A percentile compares a stretch with the other conserved stretches of the same genome.
phyloP scores from a whole-genome alignment of 2,329 filamentous ascomycete species.

The Alternaria atra region DNA sequence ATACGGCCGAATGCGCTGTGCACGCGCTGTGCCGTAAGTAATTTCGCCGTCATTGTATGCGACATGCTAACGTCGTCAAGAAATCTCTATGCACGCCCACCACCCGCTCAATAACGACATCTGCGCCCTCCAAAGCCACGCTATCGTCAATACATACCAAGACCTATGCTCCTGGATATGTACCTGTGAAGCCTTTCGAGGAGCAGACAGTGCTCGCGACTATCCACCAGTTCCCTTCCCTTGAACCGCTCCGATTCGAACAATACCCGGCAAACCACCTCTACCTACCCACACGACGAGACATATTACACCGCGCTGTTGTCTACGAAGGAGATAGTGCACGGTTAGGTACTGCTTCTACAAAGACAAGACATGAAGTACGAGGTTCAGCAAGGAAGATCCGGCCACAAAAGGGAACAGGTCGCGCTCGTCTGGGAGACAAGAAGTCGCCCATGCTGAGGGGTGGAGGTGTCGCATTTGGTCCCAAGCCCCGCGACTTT shows the following conservation, averaged over 20 bases:
- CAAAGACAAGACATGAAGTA: conserved; percentile 72
- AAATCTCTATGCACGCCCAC: conserved; percentile 36
- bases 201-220: conserved; percentile 75
- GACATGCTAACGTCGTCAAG: conserved; percentile 39
- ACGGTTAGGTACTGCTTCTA: conserved; percentile 75
- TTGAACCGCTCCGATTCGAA: conserved; percentile 83
- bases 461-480: conserved; percentile 88
- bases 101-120: conserved; percentile 48
- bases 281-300: conserved; percentile 83
- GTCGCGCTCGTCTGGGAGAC: conserved; percentile 79
- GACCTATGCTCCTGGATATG: conserved; percentile 47
- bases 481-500: conserved; percentile 93
- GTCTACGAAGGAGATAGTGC: conserved; percentile 91
- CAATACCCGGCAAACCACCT: conserved; percentile 84
- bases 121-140: conserved; percentile 67
- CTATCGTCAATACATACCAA: conserved; percentile 54
- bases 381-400: conserved; percentile 85
- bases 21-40: conserved; percentile 60
- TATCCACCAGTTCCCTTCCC: conserved; percentile 86
- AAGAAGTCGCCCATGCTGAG: conserved; percentile 81
- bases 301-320: conserved; percentile 91
- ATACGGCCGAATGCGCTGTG: conserved; percentile 47
- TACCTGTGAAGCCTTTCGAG: conserved; percentile 43
- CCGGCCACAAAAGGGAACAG: conserved; percentile 85
- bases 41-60: conserved; percentile 50